phyloP scores from a whole-genome alignment of 2,329 filamentous ascomycete genomes.

The Cercospora sp. region DNA sequence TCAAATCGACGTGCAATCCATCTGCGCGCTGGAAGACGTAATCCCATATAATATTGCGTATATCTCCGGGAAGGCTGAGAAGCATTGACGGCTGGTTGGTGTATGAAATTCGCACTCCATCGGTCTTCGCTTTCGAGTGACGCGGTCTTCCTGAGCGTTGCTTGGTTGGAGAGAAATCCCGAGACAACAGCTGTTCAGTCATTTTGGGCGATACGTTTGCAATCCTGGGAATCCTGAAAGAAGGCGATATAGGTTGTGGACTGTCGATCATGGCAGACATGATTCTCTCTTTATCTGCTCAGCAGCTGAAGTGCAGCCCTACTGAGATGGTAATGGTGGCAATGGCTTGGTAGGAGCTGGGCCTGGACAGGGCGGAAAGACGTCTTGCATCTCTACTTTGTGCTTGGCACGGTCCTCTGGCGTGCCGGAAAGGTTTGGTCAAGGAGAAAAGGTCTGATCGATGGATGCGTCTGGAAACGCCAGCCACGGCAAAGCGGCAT shows the following conservation, averaged over 20 bases:
- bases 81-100: background rate
- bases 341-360: slow-evolving; percentile 23
- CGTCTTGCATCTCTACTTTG: slow-evolving; percentile 18
- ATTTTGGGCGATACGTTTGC: background rate
- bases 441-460: background rate
- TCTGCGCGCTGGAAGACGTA: slow-evolving; percentile 16
- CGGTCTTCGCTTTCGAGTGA: background rate
- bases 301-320: background rate
- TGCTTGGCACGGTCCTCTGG: slow-evolving; percentile 5
- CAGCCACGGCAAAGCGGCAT: background rate
- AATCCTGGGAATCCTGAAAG: background rate
- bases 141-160: background rate
- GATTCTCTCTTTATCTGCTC: background rate
- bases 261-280: background rate
- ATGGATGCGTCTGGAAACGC: slow-evolving; percentile 4
- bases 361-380: slow-evolving; percentile 22
- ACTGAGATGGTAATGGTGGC: slow-evolving; percentile 19
- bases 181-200: background rate
- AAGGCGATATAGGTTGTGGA: background rate
- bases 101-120: background rate
- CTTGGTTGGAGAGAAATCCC: background rate
- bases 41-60: slow-evolving; percentile 26
- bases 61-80: slow-evolving; percentile 19
- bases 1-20: slow-evolving; percentile 22
- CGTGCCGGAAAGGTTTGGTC: background rate